Base-by-base conservation (phyloP, 108 stramenopile species). In the Parmales sp. region DNA sequence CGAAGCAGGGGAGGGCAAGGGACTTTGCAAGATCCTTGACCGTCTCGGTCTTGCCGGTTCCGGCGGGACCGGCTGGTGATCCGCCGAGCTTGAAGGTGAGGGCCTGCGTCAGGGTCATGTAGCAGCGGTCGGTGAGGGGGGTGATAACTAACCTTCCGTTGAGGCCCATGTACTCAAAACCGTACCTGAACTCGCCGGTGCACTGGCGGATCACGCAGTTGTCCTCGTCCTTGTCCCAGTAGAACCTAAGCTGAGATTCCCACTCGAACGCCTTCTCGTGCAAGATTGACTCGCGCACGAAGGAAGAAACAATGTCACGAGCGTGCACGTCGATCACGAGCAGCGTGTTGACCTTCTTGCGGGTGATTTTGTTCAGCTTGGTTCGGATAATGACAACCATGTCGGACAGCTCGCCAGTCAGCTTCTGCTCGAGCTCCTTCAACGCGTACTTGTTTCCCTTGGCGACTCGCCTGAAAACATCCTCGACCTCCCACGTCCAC, bases 81-180 rank as follows among this genome's bases (percentile, higher is more conserved):
- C 83, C 83, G 29, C 86, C 86, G 13, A 86, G 69, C 41, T 86
- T 86, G 63, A 86, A 86, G 1, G 86, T 85, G 13, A 85, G 73
- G 4, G 86, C 86, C 74, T 86, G 86, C 8, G 86, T 86, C 34
- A 86, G 54, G 16, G 86, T 86, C 86, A 85, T 85, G 70, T 86
- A 86, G 72, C 86, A 86, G 9, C 83, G 75, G 54, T 86, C 86
- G 0, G 86, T 86, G 31, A 86, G 73, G 9, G 86, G 86, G 34
- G 86, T 86, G 70, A 86, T 86, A n/a, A 86, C 86, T 19, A 86
- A 69, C 19, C 86, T 78, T 19, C 84, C 83, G 69, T 82, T 83
- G 45, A 83, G 54, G 38, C 86, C 86, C 86, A 85, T 83, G 70
- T 83, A 86, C 75, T 86, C 86, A 68, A 82, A 86, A 25, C 86